A percentile compares a stretch with the other conserved stretches of the same genome.
Evolutionary conservation across 768 basidiomycete species (phyloP).

Genomic region (Pulveroboletus sp.): DNA sequence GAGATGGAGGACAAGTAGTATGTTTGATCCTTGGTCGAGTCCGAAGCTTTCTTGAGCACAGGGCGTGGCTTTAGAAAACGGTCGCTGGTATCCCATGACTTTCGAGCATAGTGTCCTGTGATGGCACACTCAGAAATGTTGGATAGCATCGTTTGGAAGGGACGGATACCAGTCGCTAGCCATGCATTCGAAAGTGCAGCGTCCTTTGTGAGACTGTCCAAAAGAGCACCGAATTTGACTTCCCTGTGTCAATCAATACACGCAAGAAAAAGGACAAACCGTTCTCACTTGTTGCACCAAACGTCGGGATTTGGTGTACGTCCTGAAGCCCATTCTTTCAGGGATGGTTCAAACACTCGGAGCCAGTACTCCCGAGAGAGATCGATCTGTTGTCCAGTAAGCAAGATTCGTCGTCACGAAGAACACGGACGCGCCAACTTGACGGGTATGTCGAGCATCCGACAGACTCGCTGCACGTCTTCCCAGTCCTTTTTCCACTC

Average conservation of each 20-base stretch:
- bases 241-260: constrained; percentile 46
- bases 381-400: constrained; percentile 57
- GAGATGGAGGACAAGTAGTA: constrained; percentile 85
- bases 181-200: constrained; percentile 43
- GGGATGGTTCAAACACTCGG: constrained; percentile 83
- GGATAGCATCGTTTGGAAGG: neutral
- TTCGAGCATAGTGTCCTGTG: constrained; percentile 84
- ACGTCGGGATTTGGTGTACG: constrained; percentile 92
- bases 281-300: constrained; percentile 74
- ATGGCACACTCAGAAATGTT: neutral
- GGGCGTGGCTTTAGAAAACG: constrained; percentile 35
- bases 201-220: constrained; percentile 53
- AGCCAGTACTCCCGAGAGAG: constrained; percentile 91
- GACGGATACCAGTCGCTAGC: constrained; percentile 75
- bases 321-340: constrained; percentile 75
- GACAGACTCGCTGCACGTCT: constrained; percentile 82
- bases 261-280: neutral
- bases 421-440: constrained; percentile 48
- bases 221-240: constrained; percentile 86
- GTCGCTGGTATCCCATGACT: constrained; percentile 43
- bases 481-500: constrained; percentile 97
- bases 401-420: neutral
- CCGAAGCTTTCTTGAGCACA: constrained; percentile 51
- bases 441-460: constrained; percentile 68
- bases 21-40: constrained; percentile 82